Percentiles rank a stretch among this genome's conserved stretches.
Conservation (phyloP, 2,329 filamentous ascomycete genomes). For the Podosphaera leucotricha region DNA sequence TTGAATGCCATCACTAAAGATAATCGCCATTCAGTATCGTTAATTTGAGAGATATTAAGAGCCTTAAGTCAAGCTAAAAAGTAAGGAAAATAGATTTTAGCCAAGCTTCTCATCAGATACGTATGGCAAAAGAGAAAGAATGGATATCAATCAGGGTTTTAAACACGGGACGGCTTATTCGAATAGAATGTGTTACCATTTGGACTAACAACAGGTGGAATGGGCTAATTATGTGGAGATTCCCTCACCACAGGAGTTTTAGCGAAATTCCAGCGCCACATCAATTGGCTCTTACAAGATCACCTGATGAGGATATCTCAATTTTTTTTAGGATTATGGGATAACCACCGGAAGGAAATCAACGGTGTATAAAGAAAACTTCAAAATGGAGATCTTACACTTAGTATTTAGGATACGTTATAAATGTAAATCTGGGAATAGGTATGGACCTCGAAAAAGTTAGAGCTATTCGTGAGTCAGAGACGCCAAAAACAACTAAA, state of each 20-base stretch:
- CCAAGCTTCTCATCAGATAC: background rate
- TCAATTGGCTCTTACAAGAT: background rate
- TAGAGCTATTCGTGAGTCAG: background rate
- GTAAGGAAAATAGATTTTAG: background rate
- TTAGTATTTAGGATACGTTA: constrained; percentile 2
- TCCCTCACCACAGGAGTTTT: too few species aligned
- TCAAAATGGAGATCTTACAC: constrained; percentile 1
- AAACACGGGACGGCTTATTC: background rate
- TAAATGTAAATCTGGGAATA: background rate
- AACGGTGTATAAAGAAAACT: background rate
- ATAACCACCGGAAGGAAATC: background rate
- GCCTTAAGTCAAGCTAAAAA: background rate
- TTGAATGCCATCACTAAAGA: background rate
- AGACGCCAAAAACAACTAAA: background rate
- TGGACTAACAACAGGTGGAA: too few species aligned
- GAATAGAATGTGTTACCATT: constrained; percentile 1
- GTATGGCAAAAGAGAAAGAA: constrained; percentile 1
- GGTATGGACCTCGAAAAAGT: background rate
- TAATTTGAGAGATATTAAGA: background rate
- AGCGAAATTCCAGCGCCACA: background rate
- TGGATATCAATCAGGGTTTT: background rate
- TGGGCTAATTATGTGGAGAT: too few species aligned
- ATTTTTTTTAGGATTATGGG: background rate
- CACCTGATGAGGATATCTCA: background rate
- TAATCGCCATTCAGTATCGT: background rate